These are phyloP conservation scores for Lichtheimia ramosa DNA, from an alignment of 371 early-diverging fungal species.

Conservation along the genomic window DNA sequence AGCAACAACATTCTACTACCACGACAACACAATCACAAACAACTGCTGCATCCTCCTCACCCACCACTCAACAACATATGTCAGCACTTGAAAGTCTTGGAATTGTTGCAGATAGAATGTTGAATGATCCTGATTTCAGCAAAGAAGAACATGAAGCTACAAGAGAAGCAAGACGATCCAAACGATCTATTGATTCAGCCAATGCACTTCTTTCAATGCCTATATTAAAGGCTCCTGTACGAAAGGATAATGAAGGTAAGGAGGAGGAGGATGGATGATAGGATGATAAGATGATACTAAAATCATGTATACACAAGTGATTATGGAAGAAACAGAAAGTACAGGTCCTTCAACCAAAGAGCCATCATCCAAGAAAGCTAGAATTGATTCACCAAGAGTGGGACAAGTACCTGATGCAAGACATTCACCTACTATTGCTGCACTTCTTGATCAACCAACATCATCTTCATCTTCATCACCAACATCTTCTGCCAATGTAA, in stretches of 20 bases:
- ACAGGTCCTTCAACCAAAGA: neutral
- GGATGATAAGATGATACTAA: neutral
- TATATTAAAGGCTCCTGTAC: constrained; percentile 20
- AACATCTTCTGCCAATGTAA: constrained; percentile 8
- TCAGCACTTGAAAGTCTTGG: constrained; percentile 32
- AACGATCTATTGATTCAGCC: constrained; percentile 53
- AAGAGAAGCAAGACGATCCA: constrained; percentile 23
- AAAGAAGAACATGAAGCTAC: constrained; percentile 3
- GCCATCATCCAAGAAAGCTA: constrained; percentile 27
- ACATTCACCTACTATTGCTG: constrained; percentile 48
- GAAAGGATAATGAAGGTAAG: constrained; percentile 12
- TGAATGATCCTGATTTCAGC: constrained; percentile 28
- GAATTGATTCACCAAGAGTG: constrained; percentile 6
- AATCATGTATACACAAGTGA: neutral
- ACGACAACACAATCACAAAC: neutral
- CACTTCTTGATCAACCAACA: constrained; percentile 27
- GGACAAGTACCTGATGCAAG: constrained; percentile 29
- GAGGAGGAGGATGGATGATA: neutral
- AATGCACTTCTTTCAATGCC: constrained; percentile 43
- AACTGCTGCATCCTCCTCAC: too few species aligned
- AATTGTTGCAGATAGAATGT: constrained; percentile 37
- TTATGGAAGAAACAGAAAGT: constrained; percentile 8
- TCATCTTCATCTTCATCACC: constrained; percentile 1
- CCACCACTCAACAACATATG: neutral
- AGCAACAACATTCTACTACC: neutral